Conservation (phyloP, 2,329 filamentous ascomycete species). For the Aureobasidium vineae region DNA sequence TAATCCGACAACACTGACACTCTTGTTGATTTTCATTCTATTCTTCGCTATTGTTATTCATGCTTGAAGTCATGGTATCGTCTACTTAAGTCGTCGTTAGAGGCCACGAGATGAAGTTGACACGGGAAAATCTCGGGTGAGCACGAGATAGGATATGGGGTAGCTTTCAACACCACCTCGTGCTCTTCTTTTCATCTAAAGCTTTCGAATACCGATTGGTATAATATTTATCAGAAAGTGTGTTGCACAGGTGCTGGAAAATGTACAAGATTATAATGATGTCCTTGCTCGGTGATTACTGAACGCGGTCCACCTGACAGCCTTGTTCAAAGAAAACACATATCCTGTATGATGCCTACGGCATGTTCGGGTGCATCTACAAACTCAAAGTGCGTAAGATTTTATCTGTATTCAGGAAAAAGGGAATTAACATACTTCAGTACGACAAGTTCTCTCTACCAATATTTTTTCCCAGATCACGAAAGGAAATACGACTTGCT, state of each 20-base stretch:
- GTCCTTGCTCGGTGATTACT: no score
- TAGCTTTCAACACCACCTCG: conserved; percentile 2
- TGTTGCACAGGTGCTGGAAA: background rate
- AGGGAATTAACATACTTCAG: background rate
- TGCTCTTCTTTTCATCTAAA: background rate
- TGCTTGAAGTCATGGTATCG: background rate
- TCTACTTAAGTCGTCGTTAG: background rate
- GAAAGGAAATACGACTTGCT: background rate
- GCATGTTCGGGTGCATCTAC: background rate
- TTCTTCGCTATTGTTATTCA: background rate
- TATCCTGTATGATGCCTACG: background rate
- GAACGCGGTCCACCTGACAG: no score
- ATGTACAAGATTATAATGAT: no score
- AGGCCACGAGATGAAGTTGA: background rate
- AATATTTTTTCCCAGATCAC: background rate
- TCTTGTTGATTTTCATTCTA: background rate
- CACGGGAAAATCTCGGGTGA: background rate
- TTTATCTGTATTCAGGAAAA: background rate
- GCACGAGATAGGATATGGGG: background rate
- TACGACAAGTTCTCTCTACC: background rate
- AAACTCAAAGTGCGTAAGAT: background rate
- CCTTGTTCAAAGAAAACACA: background rate
- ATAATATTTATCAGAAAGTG: background rate
- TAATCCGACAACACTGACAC: background rate
- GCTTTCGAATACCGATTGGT: background rate